Evolutionary conservation across 768 basidiomycete genomes (phyloP).

Genomic region (Leccinum rimulosum): DNA sequence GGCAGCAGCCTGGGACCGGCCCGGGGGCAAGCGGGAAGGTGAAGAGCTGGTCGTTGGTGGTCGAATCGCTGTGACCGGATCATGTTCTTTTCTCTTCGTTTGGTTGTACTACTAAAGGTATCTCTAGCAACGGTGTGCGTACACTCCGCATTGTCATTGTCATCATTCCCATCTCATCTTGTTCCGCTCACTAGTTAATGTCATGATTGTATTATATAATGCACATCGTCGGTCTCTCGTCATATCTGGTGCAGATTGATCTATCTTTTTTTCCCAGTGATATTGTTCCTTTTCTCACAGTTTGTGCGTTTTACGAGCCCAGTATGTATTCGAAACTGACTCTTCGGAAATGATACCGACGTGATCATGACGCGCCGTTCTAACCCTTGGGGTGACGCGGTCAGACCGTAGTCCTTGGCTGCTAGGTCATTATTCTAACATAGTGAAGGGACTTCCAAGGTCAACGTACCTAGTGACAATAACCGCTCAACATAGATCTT

Average conservation of each 20-base stretch:
- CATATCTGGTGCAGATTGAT: background rate
- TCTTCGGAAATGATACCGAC: background rate
- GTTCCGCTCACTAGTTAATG: background rate
- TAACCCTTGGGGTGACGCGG: background rate
- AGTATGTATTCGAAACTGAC: background rate
- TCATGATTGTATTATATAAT: background rate
- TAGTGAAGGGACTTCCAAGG: background rate
- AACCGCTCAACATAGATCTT: background rate
- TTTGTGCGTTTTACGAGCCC: background rate
- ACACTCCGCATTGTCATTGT: background rate
- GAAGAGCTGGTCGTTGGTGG: constrained; percentile 15
- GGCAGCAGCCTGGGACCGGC: background rate
- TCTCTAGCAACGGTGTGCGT: background rate
- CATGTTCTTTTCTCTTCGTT: background rate
- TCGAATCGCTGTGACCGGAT: constrained; percentile 25
- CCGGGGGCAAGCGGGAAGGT: constrained; percentile 1
- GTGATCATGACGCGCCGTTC: background rate
- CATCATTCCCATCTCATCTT: background rate
- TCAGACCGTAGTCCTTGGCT: background rate
- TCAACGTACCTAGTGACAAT: background rate
- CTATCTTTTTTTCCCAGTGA: background rate
- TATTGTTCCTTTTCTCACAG: background rate
- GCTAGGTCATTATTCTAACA: background rate
- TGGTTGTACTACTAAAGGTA: background rate
- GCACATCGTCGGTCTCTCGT: background rate